phyloP scores from a whole-genome alignment of 2,329 filamentous ascomycete species.

The Blastomyces emzantsi region DNA sequence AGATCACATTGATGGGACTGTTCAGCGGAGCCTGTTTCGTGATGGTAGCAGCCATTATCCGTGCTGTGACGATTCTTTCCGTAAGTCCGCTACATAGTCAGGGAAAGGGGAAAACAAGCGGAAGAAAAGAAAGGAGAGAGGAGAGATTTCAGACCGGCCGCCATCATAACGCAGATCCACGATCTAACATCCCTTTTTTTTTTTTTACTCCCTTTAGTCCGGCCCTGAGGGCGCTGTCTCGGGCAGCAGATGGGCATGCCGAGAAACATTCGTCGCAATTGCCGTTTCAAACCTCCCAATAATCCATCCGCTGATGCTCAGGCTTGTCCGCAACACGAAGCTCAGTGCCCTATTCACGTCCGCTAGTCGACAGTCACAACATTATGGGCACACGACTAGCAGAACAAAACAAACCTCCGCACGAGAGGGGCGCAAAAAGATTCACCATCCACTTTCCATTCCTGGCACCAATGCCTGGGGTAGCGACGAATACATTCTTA shows the following conservation, averaged over 20 bases:
- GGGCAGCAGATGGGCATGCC: slow-evolving; percentile 35
- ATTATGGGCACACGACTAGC: not conserved
- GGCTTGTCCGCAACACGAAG: slow-evolving; percentile 19
- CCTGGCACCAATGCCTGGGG: slow-evolving; percentile 26
- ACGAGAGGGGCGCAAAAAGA: slow-evolving; percentile 21
- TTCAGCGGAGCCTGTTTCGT: slow-evolving; percentile 50
- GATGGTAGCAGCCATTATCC: slow-evolving; percentile 46
- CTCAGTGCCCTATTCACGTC: slow-evolving; percentile 20
- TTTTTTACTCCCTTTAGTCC: slow-evolving; percentile 28
- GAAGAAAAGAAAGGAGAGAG: not conserved
- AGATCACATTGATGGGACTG: slow-evolving; percentile 45
- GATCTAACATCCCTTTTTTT: slow-evolving; percentile 14
- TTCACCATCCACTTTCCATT: slow-evolving; percentile 26
- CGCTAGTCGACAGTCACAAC: slow-evolving; percentile 8
- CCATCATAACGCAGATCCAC: not conserved
- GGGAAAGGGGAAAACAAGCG: not conserved
- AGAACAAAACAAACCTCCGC: not conserved
- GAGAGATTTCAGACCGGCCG: not conserved
- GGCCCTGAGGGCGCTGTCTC: slow-evolving; percentile 30
- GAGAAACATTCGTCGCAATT: slow-evolving; percentile 40
- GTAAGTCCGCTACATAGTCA: slow-evolving; percentile 19
- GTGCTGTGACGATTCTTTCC: slow-evolving; percentile 44
- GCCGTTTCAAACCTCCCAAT: slow-evolving; percentile 38
- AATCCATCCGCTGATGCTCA: slow-evolving; percentile 32
- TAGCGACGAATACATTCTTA: slow-evolving; percentile 22